Evolutionary conservation across 2,329 filamentous ascomycete genomes (phyloP).

Genomic region (Phialophora chinensis): DNA sequence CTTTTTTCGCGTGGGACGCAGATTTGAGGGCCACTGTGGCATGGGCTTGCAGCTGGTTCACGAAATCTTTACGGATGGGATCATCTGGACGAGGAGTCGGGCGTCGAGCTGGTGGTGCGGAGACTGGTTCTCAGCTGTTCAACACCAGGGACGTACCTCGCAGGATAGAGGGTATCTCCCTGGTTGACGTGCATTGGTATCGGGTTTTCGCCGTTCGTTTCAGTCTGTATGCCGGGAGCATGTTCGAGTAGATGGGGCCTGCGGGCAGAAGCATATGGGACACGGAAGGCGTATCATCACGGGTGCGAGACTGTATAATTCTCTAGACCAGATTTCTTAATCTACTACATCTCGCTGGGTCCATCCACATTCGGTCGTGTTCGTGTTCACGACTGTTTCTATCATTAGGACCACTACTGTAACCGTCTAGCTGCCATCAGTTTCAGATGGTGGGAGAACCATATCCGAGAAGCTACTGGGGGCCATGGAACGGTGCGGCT

Average conservation of each 20-base stretch:
- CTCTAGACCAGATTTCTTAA: slow-evolving; percentile 8
- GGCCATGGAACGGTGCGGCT: slow-evolving; percentile 21
- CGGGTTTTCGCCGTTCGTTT: slow-evolving; percentile 9
- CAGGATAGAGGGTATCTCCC: background rate
- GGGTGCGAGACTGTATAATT: slow-evolving; percentile 10
- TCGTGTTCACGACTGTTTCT: background rate
- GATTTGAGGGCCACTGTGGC: background rate
- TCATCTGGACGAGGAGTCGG: background rate
- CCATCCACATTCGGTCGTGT: background rate
- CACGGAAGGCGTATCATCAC: slow-evolving; percentile 14
- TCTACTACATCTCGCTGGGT: slow-evolving; percentile 12
- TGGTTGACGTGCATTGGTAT: slow-evolving; percentile 8
- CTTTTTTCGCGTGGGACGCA: slow-evolving; percentile 5
- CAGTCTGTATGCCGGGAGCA: slow-evolving; percentile 12
- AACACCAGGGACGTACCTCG: background rate
- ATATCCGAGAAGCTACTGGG: slow-evolving; percentile 2
- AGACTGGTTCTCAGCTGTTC: slow-evolving; percentile 20
- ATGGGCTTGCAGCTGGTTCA: slow-evolving; percentile 6
- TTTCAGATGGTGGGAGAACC: background rate
- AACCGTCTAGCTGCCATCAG: background rate
- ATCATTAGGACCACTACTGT: slow-evolving; percentile 1
- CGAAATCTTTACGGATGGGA: background rate
- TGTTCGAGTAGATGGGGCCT: background rate
- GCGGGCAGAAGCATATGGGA: slow-evolving; percentile 5
- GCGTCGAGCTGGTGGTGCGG: slow-evolving; percentile 1